Base-by-base conservation (phyloP, 129 eudicot species). In the Saposhnikovia divaricata region DNA sequence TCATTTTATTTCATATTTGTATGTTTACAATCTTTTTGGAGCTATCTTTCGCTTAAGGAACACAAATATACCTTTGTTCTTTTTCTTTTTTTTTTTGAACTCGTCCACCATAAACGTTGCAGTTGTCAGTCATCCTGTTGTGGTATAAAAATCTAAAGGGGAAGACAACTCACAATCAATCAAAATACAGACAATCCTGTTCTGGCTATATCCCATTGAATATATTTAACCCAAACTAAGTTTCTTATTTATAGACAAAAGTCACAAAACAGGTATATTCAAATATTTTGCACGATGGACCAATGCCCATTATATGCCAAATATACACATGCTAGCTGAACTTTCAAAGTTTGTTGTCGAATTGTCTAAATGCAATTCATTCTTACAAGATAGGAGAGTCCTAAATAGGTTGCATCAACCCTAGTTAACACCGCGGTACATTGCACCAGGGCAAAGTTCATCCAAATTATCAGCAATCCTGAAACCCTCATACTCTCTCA, bases 371-470 rank as follows among this genome's bases (percentile, higher is more conserved):
- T 66, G 72, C 73, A 68, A 37, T 71, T 71, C 15, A 18, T 71
- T 34, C 28, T 71, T 39, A 8, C n/a, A 37, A 37, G 43, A 45
- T 34, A n/a, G 42, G 42, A 21, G 21, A 18, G 42, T 15, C 25
- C 25, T 37, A 71, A 39, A 71, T 16, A 19, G 45, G 74, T 53
- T 6, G 43, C 27, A 71, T 66, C 82, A 72, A 46, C 44, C 59
- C 77, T 79, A 83, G 47, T 80, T 81, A 59, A 89, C 86, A 18
- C 99, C 96, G 37, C 92, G 94, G 68, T 92, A 96, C 19, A 96
- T 85, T 14, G 84, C 90, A 81, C 93, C 97, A n/a, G 91, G 94
- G 69, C 91, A 88, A 76, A 92, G 97, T 72, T 96, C 99, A 79
- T 96, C 97, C 89, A 96, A 81, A 57, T 80, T 77, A 75, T 88